Base-by-base conservation (phyloP, 306 rosid genomes). In the apple (Malus domestica) region DNA sequence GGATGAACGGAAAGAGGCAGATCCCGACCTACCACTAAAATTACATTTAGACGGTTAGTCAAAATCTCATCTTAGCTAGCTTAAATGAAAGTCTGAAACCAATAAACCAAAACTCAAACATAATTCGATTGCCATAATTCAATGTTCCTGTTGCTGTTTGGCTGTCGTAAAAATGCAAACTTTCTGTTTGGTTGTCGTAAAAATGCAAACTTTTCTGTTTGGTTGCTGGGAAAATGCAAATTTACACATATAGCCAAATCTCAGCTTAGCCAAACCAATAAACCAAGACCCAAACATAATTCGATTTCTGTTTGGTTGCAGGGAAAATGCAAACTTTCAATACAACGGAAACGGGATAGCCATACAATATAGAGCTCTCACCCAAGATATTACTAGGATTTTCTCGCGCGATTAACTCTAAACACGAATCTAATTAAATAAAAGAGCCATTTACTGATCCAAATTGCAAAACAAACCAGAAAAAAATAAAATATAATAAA, bases 21-120 rank as follows among this genome's bases (percentile, higher is more conserved):
- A 23, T 35, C 29, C 66, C 38, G 85, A 65, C 88, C 96, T 89
- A 86, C 42, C 25, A 84, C 29, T 32, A 46, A 69, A 69, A 77
- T 19, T 16, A 68, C 68, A 64, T 16, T 29, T 62, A 62, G 0
- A 62, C 63, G 42, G 55, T 32, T 7, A 22, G 67, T 76, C 33
- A 22, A 59, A 44, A 46, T 23, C 65, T 27, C 64, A 60, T 30
- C 64, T 71, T 64, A 15, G 46, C 19, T 8, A 60, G 25, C 67
- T 71, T 61, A 15, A 62, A 25, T 15, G 29, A 30, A 71, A 71
- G 18, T 51, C 27, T 20, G 38, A 70, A 25, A 51, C 27, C 33
- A 19, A 30, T 30, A n/a, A 63, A 35, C 23, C 9, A 64, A 66
- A 52, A 67, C 2, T 14, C 13, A 22, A 74, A 76, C 71, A 44